Base-by-base conservation (phyloP, 164 flowering plant genomes). In the Taxillus chinensis region DNA sequence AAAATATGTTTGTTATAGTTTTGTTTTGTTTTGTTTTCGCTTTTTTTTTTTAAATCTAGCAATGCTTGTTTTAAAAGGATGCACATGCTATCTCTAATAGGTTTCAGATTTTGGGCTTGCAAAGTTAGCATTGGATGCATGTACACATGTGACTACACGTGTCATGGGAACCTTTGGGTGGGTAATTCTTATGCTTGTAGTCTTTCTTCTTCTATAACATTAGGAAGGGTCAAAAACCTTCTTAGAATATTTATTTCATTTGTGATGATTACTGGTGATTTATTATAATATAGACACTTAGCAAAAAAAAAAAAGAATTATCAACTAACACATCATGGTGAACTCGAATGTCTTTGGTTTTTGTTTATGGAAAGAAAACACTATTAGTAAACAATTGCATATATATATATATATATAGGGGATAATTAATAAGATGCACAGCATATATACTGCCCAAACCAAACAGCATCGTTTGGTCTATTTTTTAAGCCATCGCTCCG, bases 51-150 rank as follows among this genome's bases (percentile, higher is more conserved):
- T 27, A 54, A n/a, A n/a, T 27, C 27, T 27, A 27, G 27, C 27
- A 27, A 2, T 27, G 27, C 27, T 27, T 27, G 27, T 27, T 63
- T 59, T 45, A 7, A 27, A 27, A 41, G 52, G 27, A 27, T 27
- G 27, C 27, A 27, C 27, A 27, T 27, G 27, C 27, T 27, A 27
- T 27, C 27, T 27, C 27, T 2, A 46, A 42, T 71, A 80, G 84
- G 80, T 80, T 61, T 78, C 80, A 13, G 86, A 82, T 77, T 79
- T 82, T 66, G 86, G 83, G 56, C 78, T 82, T 15, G 83, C 83
- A 0, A 77, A 73, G 68, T 45, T 60, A 59, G 52, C 76, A 62
- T 60, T 57, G 6, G 80, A 74, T 62, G 62, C 70, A 5, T 73
- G 77, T 10, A 81, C 79, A 62, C 85, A 79, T 60, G 74, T 79